Evolutionary conservation across 208 protist genomes (phyloP), one percentile per base, ranked within the genome.

Genomic region (Entamoeba moshkovskii): DNA sequence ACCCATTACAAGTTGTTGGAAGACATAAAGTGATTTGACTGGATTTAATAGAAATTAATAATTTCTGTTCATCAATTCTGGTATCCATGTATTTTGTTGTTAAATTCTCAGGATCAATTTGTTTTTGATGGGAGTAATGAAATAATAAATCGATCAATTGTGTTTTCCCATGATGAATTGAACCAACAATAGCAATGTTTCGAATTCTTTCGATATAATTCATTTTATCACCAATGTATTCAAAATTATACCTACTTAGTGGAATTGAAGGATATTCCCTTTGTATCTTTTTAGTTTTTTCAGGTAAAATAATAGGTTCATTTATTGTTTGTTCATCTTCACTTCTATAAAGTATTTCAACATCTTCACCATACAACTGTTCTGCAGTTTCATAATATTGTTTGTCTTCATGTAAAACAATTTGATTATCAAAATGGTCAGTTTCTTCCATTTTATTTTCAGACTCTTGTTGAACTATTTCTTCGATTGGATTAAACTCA

Each of bases 11-110:
- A 3, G 6, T 38, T 42, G 47, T 33, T 46, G 47, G 92, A 25
- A 93, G 11, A 93, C 47, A 52, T 38, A 94, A 38, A 38, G 44
- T 92, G 38, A 94, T 46, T 8, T 45, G 47, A 52, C 8, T 38
- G 22, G 45, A 52, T 94, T 94, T 49, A 25, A 94, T 15, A 8
- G 46, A 44, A 3, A 94, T 92, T 66, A 33, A 16, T 38, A 45
- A 33, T 94, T 94, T 15, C 25, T 94, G 93, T 48, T 94, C 93
- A 52, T 94, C 93, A 42, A 25, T 49, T 94, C 93, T 46, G 38
- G 1, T 46, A 49, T 91, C 93, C 13, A 49, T 66, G 15, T 46
- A 94, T 6, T 93, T 22, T 46, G 0, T 13, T 46, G 42, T 46
- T 49, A 46, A 6, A 4, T 45, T 44, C 11, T 49, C 42, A 66